Evolutionary conservation across 176 grass and related monocot species (phyloP), one percentile per base, ranked within the genome.

Genomic region (Oryza australiensis): DNA sequence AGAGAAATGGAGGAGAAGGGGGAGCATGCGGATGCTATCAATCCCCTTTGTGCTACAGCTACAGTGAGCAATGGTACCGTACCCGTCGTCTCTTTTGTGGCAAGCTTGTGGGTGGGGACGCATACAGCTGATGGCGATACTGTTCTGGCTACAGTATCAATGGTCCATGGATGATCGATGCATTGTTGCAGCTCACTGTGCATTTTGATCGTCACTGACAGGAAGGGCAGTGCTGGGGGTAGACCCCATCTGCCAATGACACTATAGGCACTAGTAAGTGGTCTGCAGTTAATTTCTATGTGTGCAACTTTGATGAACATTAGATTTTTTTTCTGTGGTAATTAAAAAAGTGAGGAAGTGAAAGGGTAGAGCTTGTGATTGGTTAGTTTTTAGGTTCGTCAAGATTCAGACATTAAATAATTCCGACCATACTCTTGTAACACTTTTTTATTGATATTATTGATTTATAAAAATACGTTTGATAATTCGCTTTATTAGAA

Each of bases 11-110:
- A 60, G 16, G 34, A 14, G 16, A 32, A 29, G 29, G 51, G 57
- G 41, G 48, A 70, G 85, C 79, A 87, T 64, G 69, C 78, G 18
- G 67, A 74, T 86, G 29, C 71, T 82, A 84, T 79, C 90, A 83
- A 55, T 85, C 72, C 49, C 74, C 86, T 85, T 91, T 72, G 55
- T 22, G 80, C 76, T 60, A 59, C 22, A 59, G 43, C 43, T 88
- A 88, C 89, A 91, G 38, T 40, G 34, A 40, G 86, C 73, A 72
- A 62, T 24, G 59, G 60, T 20, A 74, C 48, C 68, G 26, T 82
- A 30, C 68, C 27, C 76, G 68, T 60, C 70, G 45, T 45, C 27
- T 83, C 72, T 81, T 86, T 64, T 32, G 72, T 75, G 70, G 34
- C 55, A 10, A 23, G 55, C 16, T 78, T 72, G 67, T 45, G 81